These are phyloP conservation scores for Suillus weaverae DNA, from an alignment of 768 basidiomycete genomes.

Conservation along the genomic window DNA sequence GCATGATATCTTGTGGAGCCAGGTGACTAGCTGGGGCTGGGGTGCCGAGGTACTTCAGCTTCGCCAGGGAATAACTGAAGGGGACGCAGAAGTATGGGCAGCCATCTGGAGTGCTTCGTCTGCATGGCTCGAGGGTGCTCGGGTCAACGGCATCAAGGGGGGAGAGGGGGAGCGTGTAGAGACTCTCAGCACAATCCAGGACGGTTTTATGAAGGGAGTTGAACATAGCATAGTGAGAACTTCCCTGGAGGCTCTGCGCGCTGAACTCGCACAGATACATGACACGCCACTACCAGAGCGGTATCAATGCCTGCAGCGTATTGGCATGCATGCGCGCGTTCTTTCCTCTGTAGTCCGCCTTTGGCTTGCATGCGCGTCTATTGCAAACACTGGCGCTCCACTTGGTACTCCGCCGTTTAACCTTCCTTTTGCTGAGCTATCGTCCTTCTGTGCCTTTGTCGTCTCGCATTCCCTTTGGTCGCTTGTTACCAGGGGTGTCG, in stretches of 20 bases:
- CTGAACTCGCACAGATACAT: conserved; percentile 20
- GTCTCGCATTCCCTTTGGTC: conserved; percentile 56
- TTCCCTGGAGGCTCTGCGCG: conserved; percentile 36
- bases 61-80: conserved; percentile 33
- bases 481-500: conserved; percentile 3
- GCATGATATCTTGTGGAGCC: conserved; percentile 91
- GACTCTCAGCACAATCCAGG: conserved; percentile 34
- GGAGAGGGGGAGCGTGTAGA: conserved; percentile 64
- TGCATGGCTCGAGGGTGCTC: conserved; percentile 77
- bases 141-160: conserved; percentile 64
- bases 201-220: conserved; percentile 40
- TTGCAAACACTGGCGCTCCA: conserved; percentile 35
- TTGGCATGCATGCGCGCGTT: conserved; percentile 36
- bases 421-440: conserved; percentile 59
- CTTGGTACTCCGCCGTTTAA: conserved; percentile 56
- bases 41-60: conserved; percentile 51
- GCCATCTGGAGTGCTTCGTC: conserved; percentile 42
- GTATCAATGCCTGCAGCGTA: conserved; percentile 16
- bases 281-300: neutral
- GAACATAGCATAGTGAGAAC: conserved; percentile 38
- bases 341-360: conserved; percentile 56
- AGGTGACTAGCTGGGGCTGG: conserved; percentile 81
- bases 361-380: conserved; percentile 63
- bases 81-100: conserved; percentile 33
- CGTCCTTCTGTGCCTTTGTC: conserved; percentile 50